These are phyloP conservation scores for Eimeria acervulina DNA, from an alignment of 169 alveolate species.

Conservation along the genomic window DNA sequence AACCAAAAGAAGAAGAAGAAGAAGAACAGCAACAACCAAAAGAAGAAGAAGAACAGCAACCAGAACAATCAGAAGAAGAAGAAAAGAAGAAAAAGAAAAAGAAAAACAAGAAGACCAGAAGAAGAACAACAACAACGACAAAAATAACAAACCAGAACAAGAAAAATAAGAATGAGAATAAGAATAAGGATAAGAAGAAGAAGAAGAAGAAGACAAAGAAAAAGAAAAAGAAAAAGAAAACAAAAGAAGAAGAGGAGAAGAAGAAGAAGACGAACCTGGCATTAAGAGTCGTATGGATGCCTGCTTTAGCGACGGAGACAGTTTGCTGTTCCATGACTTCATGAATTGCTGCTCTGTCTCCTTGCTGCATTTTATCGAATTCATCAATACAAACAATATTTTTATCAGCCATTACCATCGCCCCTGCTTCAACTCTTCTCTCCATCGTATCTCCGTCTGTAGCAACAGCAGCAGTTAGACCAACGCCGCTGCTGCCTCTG, in stretches of 20 bases:
- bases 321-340: constrained; percentile 99
- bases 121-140: too few relatives aligned
- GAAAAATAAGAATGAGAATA: background rate
- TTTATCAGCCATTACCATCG: constrained; percentile 99
- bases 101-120: background rate
- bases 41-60: too few relatives aligned
- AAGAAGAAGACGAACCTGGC: constrained; percentile 88
- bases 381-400: constrained; percentile 99
- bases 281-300: constrained; percentile 98
- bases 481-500: constrained; percentile 99
- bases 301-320: constrained; percentile 99
- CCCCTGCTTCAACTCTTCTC: constrained; percentile 99
- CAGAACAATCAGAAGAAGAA: background rate
- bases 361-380: constrained; percentile 98
- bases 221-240: too few relatives aligned
- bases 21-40: too few relatives aligned
- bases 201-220: background rate
- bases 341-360: constrained; percentile 99
- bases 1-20: background rate
- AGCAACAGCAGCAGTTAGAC: constrained; percentile 99
- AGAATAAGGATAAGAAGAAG: too few relatives aligned
- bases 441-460: constrained; percentile 97
- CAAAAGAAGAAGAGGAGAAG: background rate
- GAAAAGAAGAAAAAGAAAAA: background rate
- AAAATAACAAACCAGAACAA: background rate